Conservation (phyloP, 2,329 filamentous ascomycete species). For the Helminthosporium solani region DNA sequence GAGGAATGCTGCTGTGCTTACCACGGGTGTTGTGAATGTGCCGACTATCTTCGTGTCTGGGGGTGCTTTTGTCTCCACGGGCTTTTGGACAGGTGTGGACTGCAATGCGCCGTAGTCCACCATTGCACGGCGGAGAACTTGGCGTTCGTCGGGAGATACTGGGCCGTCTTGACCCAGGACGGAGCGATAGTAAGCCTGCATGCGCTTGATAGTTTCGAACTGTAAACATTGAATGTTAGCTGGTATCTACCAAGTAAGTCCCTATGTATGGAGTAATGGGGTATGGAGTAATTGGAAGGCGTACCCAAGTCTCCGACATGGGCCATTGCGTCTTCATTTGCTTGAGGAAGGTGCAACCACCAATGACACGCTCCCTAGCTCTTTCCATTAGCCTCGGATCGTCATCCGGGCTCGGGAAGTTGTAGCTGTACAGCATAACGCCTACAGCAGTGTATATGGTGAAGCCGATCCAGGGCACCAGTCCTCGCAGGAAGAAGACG, state of each 20-base stretch:
- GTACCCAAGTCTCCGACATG: constrained; percentile 44
- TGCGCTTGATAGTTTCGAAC: constrained; percentile 46
- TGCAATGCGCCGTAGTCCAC: constrained; percentile 46
- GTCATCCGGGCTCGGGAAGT: constrained; percentile 40
- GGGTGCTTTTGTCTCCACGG: constrained; percentile 20
- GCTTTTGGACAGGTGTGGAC: constrained; percentile 41
- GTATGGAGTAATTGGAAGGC: no score
- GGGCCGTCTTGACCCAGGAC: constrained; percentile 36
- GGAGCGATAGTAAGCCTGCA: constrained; percentile 45
- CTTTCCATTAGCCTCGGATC: constrained; percentile 36
- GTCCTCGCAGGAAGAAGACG: constrained; percentile 42
- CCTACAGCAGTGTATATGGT: constrained; percentile 46
- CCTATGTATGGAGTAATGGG: no score
- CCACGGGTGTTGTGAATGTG: constrained; percentile 13
- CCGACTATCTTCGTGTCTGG: constrained; percentile 16
- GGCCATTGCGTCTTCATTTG: constrained; percentile 47
- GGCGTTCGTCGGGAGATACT: constrained; percentile 41
- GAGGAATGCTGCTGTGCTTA: neutral
- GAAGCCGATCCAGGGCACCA: constrained; percentile 46
- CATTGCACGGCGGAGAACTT: constrained; percentile 40
- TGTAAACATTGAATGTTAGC: no score
- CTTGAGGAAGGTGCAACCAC: constrained; percentile 41
- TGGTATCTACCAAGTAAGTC: no score
- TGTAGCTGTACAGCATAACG: constrained; percentile 43
- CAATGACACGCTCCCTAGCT: constrained; percentile 36